Percentiles rank a stretch among this genome's conserved stretches.
Conservation (phyloP, 2,329 filamentous ascomycete species). For the Aaosphaeria arxii region DNA sequence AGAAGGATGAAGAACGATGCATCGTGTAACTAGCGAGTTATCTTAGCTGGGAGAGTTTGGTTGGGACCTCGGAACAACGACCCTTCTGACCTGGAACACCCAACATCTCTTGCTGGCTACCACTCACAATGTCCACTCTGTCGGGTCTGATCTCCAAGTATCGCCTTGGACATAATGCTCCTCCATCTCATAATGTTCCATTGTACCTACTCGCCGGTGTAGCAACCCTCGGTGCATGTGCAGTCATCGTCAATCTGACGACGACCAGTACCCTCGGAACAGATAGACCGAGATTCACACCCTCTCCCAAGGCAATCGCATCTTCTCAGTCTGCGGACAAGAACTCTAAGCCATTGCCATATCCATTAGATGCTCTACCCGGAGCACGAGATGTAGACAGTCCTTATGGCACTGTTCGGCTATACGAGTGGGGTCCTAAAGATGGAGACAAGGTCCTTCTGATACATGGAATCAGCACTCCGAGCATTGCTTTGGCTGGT, state of each 20-base stretch:
- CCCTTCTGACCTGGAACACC: no score
- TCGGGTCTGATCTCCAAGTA: no score
- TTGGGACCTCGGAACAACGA: no score
- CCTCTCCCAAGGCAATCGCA: slow-evolving; percentile 25
- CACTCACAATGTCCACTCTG: no score
- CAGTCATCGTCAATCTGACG: background rate
- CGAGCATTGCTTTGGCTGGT: slow-evolving; percentile 65
- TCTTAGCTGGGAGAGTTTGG: no score
- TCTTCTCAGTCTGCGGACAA: slow-evolving; percentile 23
- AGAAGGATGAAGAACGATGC: no score
- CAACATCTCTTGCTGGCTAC: no score
- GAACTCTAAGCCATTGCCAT: slow-evolving; percentile 41
- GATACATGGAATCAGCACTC: slow-evolving; percentile 79
- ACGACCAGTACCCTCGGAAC: background rate
- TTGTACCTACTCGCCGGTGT: background rate
- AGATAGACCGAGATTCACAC: slow-evolving; percentile 11
- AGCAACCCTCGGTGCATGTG: background rate
- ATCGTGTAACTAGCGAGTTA: no score
- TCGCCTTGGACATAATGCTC: no score
- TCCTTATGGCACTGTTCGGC: slow-evolving; percentile 67
- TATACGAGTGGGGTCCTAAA: slow-evolving; percentile 79
- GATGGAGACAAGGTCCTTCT: slow-evolving; percentile 70
- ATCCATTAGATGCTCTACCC: slow-evolving; percentile 69
- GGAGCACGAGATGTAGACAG: slow-evolving; percentile 66
- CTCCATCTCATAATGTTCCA: background rate